Conservation (phyloP, 371 early-diverging fungal species). For the Syncephalastrum racemosum region DNA sequence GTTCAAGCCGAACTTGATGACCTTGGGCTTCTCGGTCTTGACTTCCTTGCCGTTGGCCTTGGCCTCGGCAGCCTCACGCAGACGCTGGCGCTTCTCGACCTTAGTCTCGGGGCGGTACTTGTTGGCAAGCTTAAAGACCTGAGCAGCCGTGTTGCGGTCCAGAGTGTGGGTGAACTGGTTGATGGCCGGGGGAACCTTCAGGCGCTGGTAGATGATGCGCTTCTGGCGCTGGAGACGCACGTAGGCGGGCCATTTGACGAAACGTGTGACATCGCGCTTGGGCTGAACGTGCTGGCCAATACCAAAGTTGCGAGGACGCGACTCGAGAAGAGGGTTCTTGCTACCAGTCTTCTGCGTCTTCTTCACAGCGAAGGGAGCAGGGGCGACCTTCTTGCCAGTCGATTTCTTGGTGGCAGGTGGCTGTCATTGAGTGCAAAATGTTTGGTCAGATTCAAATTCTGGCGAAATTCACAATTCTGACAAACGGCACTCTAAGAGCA, state of each 20-base stretch:
- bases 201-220: constrained; percentile 94
- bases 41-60: constrained; percentile 88
- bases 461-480: constrained; percentile 31
- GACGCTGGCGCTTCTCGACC: constrained; percentile 94
- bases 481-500: constrained; percentile 29
- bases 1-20: constrained; percentile 99
- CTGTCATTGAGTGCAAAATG: constrained; percentile 33
- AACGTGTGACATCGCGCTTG: constrained; percentile 93
- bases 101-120: constrained; percentile 99
- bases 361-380: constrained; percentile 81
- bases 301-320: constrained; percentile 88
- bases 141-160: constrained; percentile 97
- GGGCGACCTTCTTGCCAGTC: constrained; percentile 87
- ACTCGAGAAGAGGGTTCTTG: constrained; percentile 91
- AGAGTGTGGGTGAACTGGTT: constrained; percentile 98
- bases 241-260: constrained; percentile 98
- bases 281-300: constrained; percentile 97
- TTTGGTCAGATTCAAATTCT: constrained; percentile 31
- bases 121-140: constrained; percentile 94
- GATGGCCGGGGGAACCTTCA: constrained; percentile 99
- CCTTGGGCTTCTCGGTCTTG: constrained; percentile 91
- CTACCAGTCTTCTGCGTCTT: constrained; percentile 65
- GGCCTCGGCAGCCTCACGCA: constrained; percentile 79
- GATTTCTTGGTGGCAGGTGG: constrained; percentile 61
- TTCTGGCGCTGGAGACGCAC: constrained; percentile 97